Evolutionary conservation across 306 rosid species (phyloP).

Genomic region (Cotoneaster glaucophyllus): DNA sequence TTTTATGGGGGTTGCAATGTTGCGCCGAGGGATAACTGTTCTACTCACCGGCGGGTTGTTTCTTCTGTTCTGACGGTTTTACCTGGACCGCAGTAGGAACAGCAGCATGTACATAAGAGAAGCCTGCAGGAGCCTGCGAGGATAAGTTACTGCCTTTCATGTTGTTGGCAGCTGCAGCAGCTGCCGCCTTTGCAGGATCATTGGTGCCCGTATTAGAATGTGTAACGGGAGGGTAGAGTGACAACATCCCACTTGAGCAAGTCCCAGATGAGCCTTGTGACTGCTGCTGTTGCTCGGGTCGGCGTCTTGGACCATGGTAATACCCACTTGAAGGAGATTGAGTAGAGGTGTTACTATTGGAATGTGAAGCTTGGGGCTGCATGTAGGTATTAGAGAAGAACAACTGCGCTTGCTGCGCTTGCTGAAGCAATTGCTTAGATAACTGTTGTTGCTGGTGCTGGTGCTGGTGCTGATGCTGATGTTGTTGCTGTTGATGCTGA

Average conservation of each 20-base stretch:
- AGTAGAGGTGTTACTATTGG: slow-evolving; percentile 41
- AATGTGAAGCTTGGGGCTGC: slow-evolving; percentile 50
- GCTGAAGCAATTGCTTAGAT: slow-evolving; percentile 61
- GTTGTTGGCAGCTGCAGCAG: slow-evolving; percentile 38
- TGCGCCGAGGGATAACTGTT: slow-evolving; percentile 16
- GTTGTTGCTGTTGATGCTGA: slow-evolving; percentile 21
- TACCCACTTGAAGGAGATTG: slow-evolving; percentile 43
- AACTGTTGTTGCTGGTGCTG: slow-evolving; percentile 34
- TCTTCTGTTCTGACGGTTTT: slow-evolving; percentile 90
- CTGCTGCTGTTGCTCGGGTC: slow-evolving; percentile 60
- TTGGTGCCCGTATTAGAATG: slow-evolving; percentile 25
- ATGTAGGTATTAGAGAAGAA: slow-evolving; percentile 45
- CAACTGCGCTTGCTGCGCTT: slow-evolving; percentile 59
- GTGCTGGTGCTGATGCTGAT: slow-evolving; percentile 16
- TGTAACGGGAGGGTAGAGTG: slow-evolving; percentile 35
- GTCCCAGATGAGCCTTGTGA: slow-evolving; percentile 48
- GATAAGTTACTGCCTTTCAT: slow-evolving; percentile 51
- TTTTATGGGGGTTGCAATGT: slow-evolving; percentile 16
- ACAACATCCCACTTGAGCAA: slow-evolving; percentile 53
- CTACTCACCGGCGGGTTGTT: slow-evolving; percentile 96
- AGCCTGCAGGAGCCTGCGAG: slow-evolving; percentile 51
- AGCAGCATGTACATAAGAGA: slow-evolving; percentile 58
- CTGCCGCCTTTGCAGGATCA: slow-evolving; percentile 49
- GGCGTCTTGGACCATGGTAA: slow-evolving; percentile 44
- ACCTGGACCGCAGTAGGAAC: slow-evolving; percentile 63